Percentiles rank a stretch among this genome's conserved stretches.
phyloP scores from a whole-genome alignment of 495 filamentous ascomycete genomes.

The Penicillium cinerascens region DNA sequence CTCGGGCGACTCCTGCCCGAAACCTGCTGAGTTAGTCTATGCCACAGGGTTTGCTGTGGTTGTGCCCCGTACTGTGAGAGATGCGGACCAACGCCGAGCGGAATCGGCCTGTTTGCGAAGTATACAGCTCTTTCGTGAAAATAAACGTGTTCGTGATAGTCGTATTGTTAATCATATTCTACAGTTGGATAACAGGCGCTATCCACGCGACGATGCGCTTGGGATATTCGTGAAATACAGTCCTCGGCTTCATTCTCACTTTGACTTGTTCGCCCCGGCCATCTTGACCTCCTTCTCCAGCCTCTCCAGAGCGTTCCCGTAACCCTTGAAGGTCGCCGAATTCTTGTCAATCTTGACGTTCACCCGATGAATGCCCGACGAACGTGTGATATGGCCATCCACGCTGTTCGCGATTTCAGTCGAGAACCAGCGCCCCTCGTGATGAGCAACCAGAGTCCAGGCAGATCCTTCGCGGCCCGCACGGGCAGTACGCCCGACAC shows the following conservation, averaged over 20 bases:
- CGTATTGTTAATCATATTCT: not conserved
- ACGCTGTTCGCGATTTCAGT: conserved; percentile 59
- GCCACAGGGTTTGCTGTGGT: not conserved
- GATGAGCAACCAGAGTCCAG: conserved; percentile 75
- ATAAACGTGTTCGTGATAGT: not conserved
- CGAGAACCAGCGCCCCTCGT: conserved; percentile 85
- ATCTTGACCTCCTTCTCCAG: conserved; percentile 43
- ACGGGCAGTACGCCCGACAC: conserved; percentile 86
- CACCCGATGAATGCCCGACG: conserved; percentile 39
- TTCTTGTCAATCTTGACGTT: conserved; percentile 35
- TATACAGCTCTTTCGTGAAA: not conserved
- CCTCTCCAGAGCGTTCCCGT: conserved; percentile 54
- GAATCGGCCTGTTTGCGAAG: not conserved
- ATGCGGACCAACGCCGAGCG: not conserved
- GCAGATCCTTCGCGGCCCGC: conserved; percentile 74
- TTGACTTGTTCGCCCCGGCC: not conserved
- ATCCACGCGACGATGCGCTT: not conserved
- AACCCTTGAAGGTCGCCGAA: conserved; percentile 20
- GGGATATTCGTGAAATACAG: not conserved
- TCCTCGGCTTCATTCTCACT: not conserved
- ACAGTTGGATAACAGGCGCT: not conserved
- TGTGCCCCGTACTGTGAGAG: not conserved
- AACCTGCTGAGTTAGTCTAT: not conserved
- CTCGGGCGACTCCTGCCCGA: not conserved
- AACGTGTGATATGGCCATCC: conserved; percentile 42